Evolutionary conservation across 2,329 filamentous ascomycete genomes (phyloP).

Genomic region (Hypomyces perniciosus): DNA sequence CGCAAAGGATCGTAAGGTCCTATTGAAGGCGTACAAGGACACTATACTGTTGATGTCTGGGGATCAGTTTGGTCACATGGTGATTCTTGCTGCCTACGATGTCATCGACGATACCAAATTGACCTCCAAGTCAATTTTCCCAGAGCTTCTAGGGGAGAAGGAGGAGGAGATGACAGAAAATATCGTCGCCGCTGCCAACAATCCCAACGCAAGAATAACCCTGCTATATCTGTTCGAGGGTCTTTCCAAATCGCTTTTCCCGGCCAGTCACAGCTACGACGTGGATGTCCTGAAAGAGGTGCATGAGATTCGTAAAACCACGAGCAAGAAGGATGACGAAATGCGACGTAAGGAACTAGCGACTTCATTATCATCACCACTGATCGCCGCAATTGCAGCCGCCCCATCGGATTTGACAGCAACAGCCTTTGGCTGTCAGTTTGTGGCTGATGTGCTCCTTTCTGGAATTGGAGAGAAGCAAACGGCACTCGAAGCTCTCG

Average conservation of each 20-base stretch:
- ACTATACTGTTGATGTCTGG: slow-evolving; percentile 79
- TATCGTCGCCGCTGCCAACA: slow-evolving; percentile 57
- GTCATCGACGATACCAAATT: slow-evolving; percentile 92
- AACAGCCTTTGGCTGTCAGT: slow-evolving; percentile 79
- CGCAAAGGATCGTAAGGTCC: slow-evolving; percentile 87
- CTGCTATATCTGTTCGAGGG: slow-evolving; percentile 78
- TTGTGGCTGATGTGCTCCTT: slow-evolving; percentile 77
- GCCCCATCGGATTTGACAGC: slow-evolving; percentile 63
- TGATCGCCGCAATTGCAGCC: slow-evolving; percentile 67
- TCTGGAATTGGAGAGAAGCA: slow-evolving; percentile 69
- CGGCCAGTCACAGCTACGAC: slow-evolving; percentile 56
- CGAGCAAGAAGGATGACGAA: slow-evolving; percentile 87
- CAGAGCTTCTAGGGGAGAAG: slow-evolving; percentile 74
- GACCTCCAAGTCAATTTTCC: slow-evolving; percentile 76
- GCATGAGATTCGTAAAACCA: slow-evolving; percentile 70
- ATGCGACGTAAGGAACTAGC: slow-evolving; percentile 70
- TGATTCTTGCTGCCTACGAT: slow-evolving; percentile 82
- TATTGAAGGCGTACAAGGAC: slow-evolving; percentile 86
- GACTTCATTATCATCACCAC: slow-evolving; percentile 63
- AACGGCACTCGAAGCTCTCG: slow-evolving; percentile 64
- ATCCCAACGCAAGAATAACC: slow-evolving; percentile 58
- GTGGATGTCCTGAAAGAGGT: slow-evolving; percentile 70
- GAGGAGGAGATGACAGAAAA: slow-evolving; percentile 57
- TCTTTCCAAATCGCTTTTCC: slow-evolving; percentile 55
- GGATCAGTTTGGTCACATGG: slow-evolving; percentile 70